These are phyloP conservation scores for Pleomassaria siparia DNA, from an alignment of 2,329 filamentous ascomycete genomes.

Conservation along the genomic window DNA sequence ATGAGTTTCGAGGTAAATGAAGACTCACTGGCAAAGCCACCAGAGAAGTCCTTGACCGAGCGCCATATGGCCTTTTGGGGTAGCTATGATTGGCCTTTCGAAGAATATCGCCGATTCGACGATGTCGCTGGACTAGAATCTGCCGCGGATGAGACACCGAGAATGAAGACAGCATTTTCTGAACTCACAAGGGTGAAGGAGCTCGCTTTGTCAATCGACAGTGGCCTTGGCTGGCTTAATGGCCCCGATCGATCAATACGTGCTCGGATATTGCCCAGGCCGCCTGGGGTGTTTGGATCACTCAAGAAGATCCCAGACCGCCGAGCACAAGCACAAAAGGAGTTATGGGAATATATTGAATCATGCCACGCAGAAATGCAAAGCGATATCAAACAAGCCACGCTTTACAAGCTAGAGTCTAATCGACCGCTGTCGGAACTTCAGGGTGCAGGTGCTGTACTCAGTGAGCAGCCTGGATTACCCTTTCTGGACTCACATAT, in stretches of 20 bases:
- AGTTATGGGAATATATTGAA: conserved; percentile 40
- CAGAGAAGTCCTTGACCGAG: conserved; percentile 59
- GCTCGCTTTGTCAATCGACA: conserved; percentile 68
- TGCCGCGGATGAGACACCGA: conserved; percentile 63
- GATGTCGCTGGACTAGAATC: conserved; percentile 62
- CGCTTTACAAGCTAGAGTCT: conserved; percentile 30
- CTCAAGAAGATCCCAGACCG: conserved; percentile 42
- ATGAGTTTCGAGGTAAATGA: conserved; percentile 70
- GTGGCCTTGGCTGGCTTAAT: conserved; percentile 66
- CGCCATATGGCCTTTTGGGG: conserved; percentile 63
- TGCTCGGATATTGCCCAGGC: conserved; percentile 49
- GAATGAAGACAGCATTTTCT: conserved; percentile 63
- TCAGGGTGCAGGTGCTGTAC: conserved; percentile 13
- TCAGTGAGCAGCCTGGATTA: conserved; percentile 24
- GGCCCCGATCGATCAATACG: conserved; percentile 60
- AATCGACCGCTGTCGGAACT: conserved; percentile 16
- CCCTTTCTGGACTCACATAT: conserved; percentile 34
- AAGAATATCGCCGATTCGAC: conserved; percentile 61
- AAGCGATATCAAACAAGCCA: conserved; percentile 30
- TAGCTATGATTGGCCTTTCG: conserved; percentile 64
- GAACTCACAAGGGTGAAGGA: conserved; percentile 59
- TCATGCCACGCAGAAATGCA: conserved; percentile 19
- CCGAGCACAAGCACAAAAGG: conserved; percentile 35
- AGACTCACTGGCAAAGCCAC: conserved; percentile 51
- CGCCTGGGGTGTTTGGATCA: conserved; percentile 51